Percentiles rank a stretch among this genome's conserved stretches.
These are phyloP conservation scores for Carallia brachiata DNA, from an alignment of 345 rosid genomes.

Conservation along the genomic window DNA sequence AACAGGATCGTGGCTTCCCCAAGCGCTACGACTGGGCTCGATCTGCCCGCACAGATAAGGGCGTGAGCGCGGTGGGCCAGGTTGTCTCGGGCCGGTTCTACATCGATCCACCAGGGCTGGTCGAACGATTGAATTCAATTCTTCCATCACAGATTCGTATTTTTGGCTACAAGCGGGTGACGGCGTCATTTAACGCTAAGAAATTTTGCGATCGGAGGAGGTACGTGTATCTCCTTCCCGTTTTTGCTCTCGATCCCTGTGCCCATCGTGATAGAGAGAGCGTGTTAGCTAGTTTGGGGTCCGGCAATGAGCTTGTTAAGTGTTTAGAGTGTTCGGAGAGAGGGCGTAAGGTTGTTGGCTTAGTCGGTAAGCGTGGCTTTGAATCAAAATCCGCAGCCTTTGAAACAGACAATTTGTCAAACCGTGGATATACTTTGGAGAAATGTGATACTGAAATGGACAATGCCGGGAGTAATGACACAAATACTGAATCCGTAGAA, in stretches of 20 bases:
- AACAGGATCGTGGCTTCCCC: slow-evolving; percentile 71
- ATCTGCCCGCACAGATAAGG: slow-evolving; percentile 92
- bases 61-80: slow-evolving; percentile 97
- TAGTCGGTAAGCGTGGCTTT: slow-evolving; percentile 55
- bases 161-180: slow-evolving; percentile 77
- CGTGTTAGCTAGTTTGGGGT: slow-evolving; percentile 70
- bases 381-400: slow-evolving; percentile 26
- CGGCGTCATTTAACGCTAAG: slow-evolving; percentile 74
- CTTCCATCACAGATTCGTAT: slow-evolving; percentile 66
- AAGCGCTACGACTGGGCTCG: slow-evolving; percentile 82
- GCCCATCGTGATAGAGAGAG: slow-evolving; percentile 82
- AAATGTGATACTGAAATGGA: slow-evolving; percentile 12
- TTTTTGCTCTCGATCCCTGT: slow-evolving; percentile 75
- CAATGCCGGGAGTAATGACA: slow-evolving; percentile 13
- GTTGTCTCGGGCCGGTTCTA: slow-evolving; percentile 88
- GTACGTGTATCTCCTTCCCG: slow-evolving; percentile 88
- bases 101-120: slow-evolving; percentile 87
- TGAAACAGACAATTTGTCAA: slow-evolving; percentile 37
- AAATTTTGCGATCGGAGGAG: slow-evolving; percentile 88
- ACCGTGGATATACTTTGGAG: slow-evolving; percentile 22
- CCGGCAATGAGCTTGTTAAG: slow-evolving; percentile 63
- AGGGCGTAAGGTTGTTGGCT: slow-evolving; percentile 72
- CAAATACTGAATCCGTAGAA: slow-evolving; percentile 10
- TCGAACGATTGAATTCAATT: slow-evolving; percentile 61
- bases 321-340: slow-evolving; percentile 82